Base-by-base conservation (phyloP, 2,329 filamentous ascomycete species). In the Penicillium brevicompactum region DNA sequence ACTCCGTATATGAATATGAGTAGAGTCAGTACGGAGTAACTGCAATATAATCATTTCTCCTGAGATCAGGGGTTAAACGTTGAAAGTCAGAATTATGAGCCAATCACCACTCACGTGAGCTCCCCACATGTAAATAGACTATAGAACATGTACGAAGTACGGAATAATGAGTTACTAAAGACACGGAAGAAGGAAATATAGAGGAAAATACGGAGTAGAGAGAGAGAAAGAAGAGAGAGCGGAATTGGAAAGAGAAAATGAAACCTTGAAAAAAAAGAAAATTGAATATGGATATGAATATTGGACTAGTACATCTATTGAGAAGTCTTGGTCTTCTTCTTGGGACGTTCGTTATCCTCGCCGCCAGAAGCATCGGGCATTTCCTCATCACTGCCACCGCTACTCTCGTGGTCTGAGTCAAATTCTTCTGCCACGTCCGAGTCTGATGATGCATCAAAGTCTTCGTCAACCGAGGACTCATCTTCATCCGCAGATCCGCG, bases 381-480 rank as follows among this genome's bases (percentile, higher is more conserved):
- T 42, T 79, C 85, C 63, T 80, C 85, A 48, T 87, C 87, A 42
- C 82, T 84, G 58, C 84, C 87, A 63, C 84, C 91, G 48, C 86
- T 90, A 70, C 91, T 96, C 71, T 96, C 91, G 70, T 97, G 93
- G 44, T 85, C 88, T 50, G 90, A 93, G 75, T 99, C 94, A 65
- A 86, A 99, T 72, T 99, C 95, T 75, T 99, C 94, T 1, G 93
- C 94, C 2, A 97, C 92, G 64, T 99, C 94, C 50, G 90, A 95
- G 62, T 99, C 94, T 13, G 89, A 92, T 59, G 95, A 91, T 5
- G 89, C 90, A 65, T 89, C 85, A 81, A 99, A 99, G 77, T 99
- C 94, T 73, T 99, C 94, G 67, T 99, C 94, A 8, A 92, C 87
- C 57, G 89, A 93, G 79, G 97, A 93, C 70, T 93, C 90, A 67